Base-by-base conservation (phyloP, 345 rosid genomes). In the Citrus maxima region DNA sequence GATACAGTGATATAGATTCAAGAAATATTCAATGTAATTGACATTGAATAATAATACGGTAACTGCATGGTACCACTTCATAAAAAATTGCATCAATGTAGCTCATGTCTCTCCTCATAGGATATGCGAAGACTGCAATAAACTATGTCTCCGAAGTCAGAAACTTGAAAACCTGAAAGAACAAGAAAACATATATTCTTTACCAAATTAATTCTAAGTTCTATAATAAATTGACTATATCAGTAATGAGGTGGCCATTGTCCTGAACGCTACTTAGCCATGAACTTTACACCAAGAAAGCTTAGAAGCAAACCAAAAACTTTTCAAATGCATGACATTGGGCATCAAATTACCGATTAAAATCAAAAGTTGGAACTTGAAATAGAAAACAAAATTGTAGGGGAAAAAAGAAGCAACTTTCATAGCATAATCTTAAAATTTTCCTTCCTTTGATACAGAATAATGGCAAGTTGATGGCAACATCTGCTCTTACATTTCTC, bases 391-490 rank as follows among this genome's bases (percentile, higher is more conserved):
- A 6, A 66, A 64, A 60, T 56, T 22, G 58, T 25, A 56, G 5
- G 56, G 16, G 34, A 32, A 8, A 60, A 77, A 58, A 61, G 68
- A 77, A 34, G 67, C 60, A 27, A 68, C 7, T 77, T 58, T 55
- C 38, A 68, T 77, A 67, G 72, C 74, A 37, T 67, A 24, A 60
- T 22, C 56, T 68, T 34, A 37, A 19, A 8, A 28, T 68, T 68
- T 67, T 59, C 34, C 64, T 68, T n/a, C 35, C 65, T 76, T 77
- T 68, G 40, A 27, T 58, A 77, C 74, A 77, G 40, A 67, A 37
- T 56, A 66, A 68, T 77, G 74, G 22, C 12, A 77, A 77, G 40
- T 40, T 54, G 62, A 67, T n/a, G 54, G 32, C 63, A 49, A 71
- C 32, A 70, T 28, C 64, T 54, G 64, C 76, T 30, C 64, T 35